Evolutionary conservation across 371 early-diverging fungal species (phyloP).

Genomic region (Circinella minor): DNA sequence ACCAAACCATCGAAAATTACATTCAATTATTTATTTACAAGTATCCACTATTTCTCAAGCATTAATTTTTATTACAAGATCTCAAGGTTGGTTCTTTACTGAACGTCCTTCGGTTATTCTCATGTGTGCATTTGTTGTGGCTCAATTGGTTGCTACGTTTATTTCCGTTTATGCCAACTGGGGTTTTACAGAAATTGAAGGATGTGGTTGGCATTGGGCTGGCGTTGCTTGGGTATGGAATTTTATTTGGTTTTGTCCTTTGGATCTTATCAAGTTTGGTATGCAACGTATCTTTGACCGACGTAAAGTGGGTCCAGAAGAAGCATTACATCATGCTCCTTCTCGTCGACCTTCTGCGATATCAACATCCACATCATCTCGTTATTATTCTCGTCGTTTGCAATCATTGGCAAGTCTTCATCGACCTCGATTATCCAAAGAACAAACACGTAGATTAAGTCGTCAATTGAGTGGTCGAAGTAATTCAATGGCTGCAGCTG

Average conservation of each 20-base stretch:
- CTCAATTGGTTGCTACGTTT: slow-evolving; percentile 59
- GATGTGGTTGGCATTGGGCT: slow-evolving; percentile 60
- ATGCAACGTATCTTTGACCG: slow-evolving; percentile 57
- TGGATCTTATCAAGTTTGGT: slow-evolving; percentile 77
- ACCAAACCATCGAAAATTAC: slow-evolving; percentile 46
- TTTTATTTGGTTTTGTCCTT: slow-evolving; percentile 74
- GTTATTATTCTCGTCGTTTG: slow-evolving; percentile 47
- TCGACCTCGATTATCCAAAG: slow-evolving; percentile 27
- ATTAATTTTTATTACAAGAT: slow-evolving; percentile 59
- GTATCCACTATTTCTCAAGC: slow-evolving; percentile 60
- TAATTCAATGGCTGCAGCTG: background rate
- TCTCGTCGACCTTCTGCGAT: slow-evolving; percentile 35
- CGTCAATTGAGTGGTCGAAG: slow-evolving; percentile 1
- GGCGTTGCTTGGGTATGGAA: slow-evolving; percentile 80
- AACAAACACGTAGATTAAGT: slow-evolving; percentile 3
- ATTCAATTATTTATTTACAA: slow-evolving; percentile 59
- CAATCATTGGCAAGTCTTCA: slow-evolving; percentile 41
- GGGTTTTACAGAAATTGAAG: slow-evolving; percentile 56
- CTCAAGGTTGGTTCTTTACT: slow-evolving; percentile 54
- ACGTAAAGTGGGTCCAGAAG: slow-evolving; percentile 30
- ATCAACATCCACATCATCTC: slow-evolving; percentile 34
- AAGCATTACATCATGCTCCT: background rate
- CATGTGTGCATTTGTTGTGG: slow-evolving; percentile 54
- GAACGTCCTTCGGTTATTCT: slow-evolving; percentile 56
- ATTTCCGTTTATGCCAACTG: slow-evolving; percentile 62